Conservation (phyloP, 164 flowering plant species). For the Nymphaea thermarum region DNA sequence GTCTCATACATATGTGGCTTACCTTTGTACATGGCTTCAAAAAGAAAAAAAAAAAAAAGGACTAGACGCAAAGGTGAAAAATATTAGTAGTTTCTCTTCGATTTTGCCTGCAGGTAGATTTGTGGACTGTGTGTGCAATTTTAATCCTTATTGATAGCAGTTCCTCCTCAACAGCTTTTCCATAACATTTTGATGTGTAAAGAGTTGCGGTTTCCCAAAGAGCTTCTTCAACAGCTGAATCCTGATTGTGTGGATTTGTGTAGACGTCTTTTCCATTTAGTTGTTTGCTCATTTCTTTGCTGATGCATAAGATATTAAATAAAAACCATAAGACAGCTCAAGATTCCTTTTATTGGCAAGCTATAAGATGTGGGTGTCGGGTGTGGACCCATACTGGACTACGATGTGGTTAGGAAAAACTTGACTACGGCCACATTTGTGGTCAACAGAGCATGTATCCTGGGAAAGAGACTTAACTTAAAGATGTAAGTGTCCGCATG, state of each 20-base stretch:
- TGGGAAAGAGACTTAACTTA: too few species aligned
- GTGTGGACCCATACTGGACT: too few species aligned
- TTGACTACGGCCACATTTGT: too few species aligned
- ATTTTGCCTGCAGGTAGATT: slow-evolving; percentile 38
- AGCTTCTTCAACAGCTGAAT: slow-evolving; percentile 25
- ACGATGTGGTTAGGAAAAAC: too few species aligned
- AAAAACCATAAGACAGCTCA: too few species aligned
- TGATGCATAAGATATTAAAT: too few species aligned
- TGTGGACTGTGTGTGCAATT: slow-evolving; percentile 67
- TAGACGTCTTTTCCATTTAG: slow-evolving; percentile 47
- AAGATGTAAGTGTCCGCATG: too few species aligned
- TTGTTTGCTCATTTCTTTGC: too few species aligned
- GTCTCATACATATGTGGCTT: slow-evolving; percentile 62
- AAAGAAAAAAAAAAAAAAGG: slow-evolving; percentile 38
- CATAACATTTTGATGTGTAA: slow-evolving; percentile 35
- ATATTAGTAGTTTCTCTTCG: background rate
- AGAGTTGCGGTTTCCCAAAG: slow-evolving; percentile 39
- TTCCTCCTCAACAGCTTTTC: slow-evolving; percentile 32
- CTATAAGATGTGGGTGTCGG: too few species aligned
- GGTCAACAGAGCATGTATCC: too few species aligned
- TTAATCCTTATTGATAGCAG: slow-evolving; percentile 1
- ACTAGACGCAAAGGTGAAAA: slow-evolving; percentile 60
- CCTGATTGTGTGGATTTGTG: slow-evolving; percentile 45
- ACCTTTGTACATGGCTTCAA: slow-evolving; percentile 68
- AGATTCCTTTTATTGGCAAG: too few species aligned